Evolutionary conservation across 805 yeast species (phyloP).

Genomic region (Nakazawaea peltata): DNA sequence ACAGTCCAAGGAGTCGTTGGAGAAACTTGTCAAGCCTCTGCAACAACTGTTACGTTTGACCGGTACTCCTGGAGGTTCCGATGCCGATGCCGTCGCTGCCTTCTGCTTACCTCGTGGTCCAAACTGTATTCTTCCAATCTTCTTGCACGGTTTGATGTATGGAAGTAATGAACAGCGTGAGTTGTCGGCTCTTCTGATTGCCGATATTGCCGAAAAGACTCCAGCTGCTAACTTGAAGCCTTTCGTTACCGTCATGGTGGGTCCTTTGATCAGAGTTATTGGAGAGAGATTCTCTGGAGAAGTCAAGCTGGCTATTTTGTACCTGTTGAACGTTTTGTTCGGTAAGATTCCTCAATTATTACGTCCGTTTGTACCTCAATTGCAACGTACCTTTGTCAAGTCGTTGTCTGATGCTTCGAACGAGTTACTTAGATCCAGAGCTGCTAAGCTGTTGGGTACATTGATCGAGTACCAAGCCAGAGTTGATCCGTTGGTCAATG

Average conservation of each 20-base stretch:
- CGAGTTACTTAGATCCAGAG: constrained; percentile 68
- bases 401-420: constrained; percentile 74
- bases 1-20: constrained; percentile 71
- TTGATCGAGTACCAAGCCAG: constrained; percentile 86
- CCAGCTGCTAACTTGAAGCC: constrained; percentile 79
- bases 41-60: constrained; percentile 61
- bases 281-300: constrained; percentile 93
- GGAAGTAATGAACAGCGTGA: constrained; percentile 83
- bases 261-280: constrained; percentile 95
- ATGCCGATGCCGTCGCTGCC: constrained; percentile 66
- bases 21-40: constrained; percentile 74
- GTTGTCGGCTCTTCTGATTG: constrained; percentile 79
- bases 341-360: constrained; percentile 81
- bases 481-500: constrained; percentile 86
- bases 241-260: constrained; percentile 88
- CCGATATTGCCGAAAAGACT: constrained; percentile 77
- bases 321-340: constrained; percentile 73
- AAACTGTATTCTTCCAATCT: constrained; percentile 79
- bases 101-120: constrained; percentile 79
- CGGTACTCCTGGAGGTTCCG: constrained; percentile 53
- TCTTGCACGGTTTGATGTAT: constrained; percentile 91
- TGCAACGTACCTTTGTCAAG: constrained; percentile 94
- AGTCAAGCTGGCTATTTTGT: constrained; percentile 88
- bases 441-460: constrained; percentile 85
- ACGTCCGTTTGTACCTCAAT: constrained; percentile 94